A percentile compares a stretch with the other conserved stretches of the same genome.
These are phyloP conservation scores for Eragrostis nindensis DNA, from an alignment of 176 grass and related monocot genomes.

Conservation along the genomic window DNA sequence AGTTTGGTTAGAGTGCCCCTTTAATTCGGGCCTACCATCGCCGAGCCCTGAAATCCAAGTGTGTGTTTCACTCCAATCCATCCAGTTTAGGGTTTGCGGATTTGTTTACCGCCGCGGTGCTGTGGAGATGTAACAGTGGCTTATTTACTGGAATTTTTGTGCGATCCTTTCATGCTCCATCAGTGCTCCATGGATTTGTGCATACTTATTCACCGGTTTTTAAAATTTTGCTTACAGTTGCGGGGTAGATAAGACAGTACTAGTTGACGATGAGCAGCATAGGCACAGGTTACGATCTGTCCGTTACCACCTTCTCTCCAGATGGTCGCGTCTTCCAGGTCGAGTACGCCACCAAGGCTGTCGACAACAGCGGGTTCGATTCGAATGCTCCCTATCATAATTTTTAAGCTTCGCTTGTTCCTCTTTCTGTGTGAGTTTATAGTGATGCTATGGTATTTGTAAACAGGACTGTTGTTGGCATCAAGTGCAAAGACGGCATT, in stretches of 20 bases:
- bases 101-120: neutral
- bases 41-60: neutral
- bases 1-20: neutral
- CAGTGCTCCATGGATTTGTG: no score
- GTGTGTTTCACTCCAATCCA: neutral
- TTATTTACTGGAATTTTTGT: neutral
- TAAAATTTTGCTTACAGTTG: neutral
- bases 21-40: no score
- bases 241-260: neutral
- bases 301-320: conserved; percentile 88
- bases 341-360: conserved; percentile 86
- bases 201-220: neutral
- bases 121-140: neutral
- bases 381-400: neutral
- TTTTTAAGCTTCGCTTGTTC: conserved; percentile 20
- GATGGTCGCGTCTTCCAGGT: conserved; percentile 93
- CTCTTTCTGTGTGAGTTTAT: neutral
- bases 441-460: conserved; percentile 21
- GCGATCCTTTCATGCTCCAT: neutral
- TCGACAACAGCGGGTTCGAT: conserved; percentile 89
- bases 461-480: conserved; percentile 77
- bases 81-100: conserved; percentile 8
- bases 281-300: conserved; percentile 90
- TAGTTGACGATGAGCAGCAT: conserved; percentile 76
- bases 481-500: conserved; percentile 95